A percentile compares a stretch with the other conserved stretches of the same genome.
Evolutionary conservation across 495 filamentous ascomycete genomes (phyloP).

Genomic region (Neurospora discreta): DNA sequence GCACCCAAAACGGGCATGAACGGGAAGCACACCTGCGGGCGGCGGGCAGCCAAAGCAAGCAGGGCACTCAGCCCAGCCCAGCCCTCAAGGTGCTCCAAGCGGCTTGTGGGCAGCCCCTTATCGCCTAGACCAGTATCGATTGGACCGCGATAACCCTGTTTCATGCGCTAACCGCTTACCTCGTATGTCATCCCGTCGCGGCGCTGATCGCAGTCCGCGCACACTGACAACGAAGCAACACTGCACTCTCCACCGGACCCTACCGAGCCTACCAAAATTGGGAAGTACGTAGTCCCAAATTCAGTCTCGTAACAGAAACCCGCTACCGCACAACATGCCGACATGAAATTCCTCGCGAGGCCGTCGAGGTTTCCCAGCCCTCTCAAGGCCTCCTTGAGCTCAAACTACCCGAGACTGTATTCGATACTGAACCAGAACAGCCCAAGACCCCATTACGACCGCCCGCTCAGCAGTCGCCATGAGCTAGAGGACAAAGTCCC

Average conservation of each 20-base stretch:
- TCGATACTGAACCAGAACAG: background rate
- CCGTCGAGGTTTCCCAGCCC: constrained; percentile 25
- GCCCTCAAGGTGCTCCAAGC: background rate
- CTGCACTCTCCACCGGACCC: background rate
- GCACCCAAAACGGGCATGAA: background rate
- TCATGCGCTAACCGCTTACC: background rate
- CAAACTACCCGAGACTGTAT: background rate
- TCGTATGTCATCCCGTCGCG: background rate
- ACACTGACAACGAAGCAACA: background rate
- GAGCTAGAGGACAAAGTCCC: constrained; percentile 58
- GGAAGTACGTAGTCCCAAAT: background rate
- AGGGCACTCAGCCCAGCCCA: background rate
- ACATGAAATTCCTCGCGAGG: constrained; percentile 30
- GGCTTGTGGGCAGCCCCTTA: background rate
- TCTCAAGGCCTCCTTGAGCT: constrained; percentile 15
- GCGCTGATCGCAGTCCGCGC: background rate
- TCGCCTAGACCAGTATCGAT: background rate
- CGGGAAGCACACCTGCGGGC: background rate
- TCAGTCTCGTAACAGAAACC: background rate
- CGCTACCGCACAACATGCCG: constrained; percentile 25
- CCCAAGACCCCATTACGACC: background rate
- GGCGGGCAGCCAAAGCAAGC: too few relatives aligned
- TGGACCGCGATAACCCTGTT: background rate
- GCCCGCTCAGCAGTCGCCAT: constrained; percentile 1
- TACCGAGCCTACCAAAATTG: background rate